phyloP scores from a whole-genome alignment of 768 basidiomycete genomes.

The Mycena belliarum region DNA sequence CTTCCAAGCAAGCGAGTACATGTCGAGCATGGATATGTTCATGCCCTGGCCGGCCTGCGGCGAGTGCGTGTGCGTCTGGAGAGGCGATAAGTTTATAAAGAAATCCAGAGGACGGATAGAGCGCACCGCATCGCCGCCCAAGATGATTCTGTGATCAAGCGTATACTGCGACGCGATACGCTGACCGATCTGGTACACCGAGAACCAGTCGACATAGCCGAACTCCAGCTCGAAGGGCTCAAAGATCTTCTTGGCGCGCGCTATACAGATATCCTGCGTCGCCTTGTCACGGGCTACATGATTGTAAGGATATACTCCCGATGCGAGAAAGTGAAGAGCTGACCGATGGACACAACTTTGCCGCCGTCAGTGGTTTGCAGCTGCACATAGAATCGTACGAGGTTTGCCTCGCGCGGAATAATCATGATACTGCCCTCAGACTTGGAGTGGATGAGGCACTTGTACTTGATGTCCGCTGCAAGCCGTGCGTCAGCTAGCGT shows the following conservation, averaged over 20 bases:
- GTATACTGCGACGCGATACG: constrained; percentile 40
- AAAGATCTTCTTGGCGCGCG: constrained; percentile 26
- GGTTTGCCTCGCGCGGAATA: constrained; percentile 51
- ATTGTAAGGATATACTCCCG: neutral
- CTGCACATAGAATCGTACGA: constrained; percentile 54
- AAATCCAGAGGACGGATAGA: neutral
- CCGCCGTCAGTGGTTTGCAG: constrained; percentile 26
- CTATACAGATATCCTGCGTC: constrained; percentile 20
- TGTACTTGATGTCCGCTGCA: constrained; percentile 49
- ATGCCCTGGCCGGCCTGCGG: constrained; percentile 37
- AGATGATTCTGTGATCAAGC: constrained; percentile 36
- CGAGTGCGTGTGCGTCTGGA: constrained; percentile 25
- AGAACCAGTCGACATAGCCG: constrained; percentile 37
- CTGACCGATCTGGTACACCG: constrained; percentile 42
- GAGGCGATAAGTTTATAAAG: neutral
- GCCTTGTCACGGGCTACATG: constrained; percentile 16
- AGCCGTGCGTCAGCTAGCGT: neutral
- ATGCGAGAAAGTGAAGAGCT: neutral
- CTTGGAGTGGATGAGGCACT: constrained; percentile 45
- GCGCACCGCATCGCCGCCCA: constrained; percentile 40
- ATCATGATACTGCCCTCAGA: constrained; percentile 47
- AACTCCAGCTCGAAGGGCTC: constrained; percentile 27
- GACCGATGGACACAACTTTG: constrained; percentile 18
- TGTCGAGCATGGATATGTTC: constrained; percentile 31
- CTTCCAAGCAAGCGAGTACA: constrained; percentile 23